Evolutionary conservation across 306 rosid genomes (phyloP).

Genomic region (Pueraria montana): DNA sequence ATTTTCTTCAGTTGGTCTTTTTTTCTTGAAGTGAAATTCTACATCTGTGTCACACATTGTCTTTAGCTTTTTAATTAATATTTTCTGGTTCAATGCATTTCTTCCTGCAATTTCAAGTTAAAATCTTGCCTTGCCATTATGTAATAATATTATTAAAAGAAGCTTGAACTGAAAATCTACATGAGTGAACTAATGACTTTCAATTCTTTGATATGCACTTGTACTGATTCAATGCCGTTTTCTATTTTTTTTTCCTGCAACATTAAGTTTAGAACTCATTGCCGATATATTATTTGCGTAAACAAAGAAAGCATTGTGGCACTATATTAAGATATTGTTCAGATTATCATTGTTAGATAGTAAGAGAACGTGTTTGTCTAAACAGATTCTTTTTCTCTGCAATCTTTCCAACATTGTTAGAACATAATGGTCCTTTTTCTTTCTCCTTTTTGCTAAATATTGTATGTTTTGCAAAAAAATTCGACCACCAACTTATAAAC

Average conservation of each 20-base stretch:
- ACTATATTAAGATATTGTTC: not conserved
- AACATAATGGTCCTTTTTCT: not conserved
- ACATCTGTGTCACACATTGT: too few relatives aligned
- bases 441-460: not conserved
- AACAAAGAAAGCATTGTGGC: not conserved
- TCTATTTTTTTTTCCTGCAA: not conserved
- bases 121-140: too few relatives aligned
- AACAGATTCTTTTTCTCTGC: not conserved
- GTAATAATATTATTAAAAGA: too few relatives aligned
- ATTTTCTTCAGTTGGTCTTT: too few relatives aligned
- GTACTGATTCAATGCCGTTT: not conserved
- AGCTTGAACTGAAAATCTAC: too few relatives aligned
- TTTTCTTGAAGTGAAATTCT: too few relatives aligned
- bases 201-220: too few relatives aligned
- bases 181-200: too few relatives aligned
- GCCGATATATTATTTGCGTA: too few relatives aligned
- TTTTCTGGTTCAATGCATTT: too few relatives aligned
- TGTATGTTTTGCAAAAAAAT: not conserved
- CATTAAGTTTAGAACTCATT: not conserved
- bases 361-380: not conserved
- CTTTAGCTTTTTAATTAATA: too few relatives aligned
- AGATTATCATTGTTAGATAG: not conserved
- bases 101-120: not conserved
- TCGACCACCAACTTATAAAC: not conserved
- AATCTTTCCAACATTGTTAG: not conserved